These are phyloP conservation scores for Strobilomyces dryophilus DNA, from an alignment of 768 basidiomycete genomes.

Conservation along the genomic window DNA sequence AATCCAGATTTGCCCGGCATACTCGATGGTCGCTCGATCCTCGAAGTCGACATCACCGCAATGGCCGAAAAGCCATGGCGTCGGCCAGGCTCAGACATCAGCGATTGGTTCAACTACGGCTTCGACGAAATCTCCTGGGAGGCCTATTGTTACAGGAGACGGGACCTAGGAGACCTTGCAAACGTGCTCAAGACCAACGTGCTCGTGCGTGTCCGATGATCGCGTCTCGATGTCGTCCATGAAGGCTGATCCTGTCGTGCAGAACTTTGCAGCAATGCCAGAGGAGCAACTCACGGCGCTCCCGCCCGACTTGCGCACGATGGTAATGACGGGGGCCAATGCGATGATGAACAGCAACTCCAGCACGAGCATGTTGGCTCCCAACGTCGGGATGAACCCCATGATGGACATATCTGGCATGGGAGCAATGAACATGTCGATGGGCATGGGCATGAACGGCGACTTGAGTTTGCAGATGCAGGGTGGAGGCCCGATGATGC, in stretches of 20 bases:
- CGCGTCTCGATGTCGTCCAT: neutral
- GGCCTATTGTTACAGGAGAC: conserved; percentile 80
- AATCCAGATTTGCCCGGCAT: conserved; percentile 64
- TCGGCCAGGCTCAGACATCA: conserved; percentile 84
- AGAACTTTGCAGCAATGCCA: conserved; percentile 81
- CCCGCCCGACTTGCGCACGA: conserved; percentile 77
- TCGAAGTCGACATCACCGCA: conserved; percentile 76
- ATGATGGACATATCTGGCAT: conserved; percentile 82
- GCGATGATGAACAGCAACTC: conserved; percentile 68
- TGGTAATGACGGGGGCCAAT: conserved; percentile 82
- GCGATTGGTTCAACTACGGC: conserved; percentile 99
- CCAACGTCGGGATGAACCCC: conserved; percentile 48
- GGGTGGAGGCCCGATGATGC: conserved; percentile 52
- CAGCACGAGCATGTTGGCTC: conserved; percentile 54
- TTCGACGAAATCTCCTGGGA: conserved; percentile 98
- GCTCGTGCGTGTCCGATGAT: conserved; percentile 48
- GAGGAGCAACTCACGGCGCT: conserved; percentile 77
- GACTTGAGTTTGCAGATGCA: conserved; percentile 59
- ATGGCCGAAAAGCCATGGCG: conserved; percentile 89
- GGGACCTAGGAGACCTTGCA: conserved; percentile 76
- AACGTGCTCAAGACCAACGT: conserved; percentile 80
- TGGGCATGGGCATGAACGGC: conserved; percentile 59
- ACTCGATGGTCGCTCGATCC: conserved; percentile 72
- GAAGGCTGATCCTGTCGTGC: conserved; percentile 4
- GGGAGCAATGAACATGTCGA: conserved; percentile 51